Percentiles rank a stretch among this genome's conserved stretches.
Evolutionary conservation across 208 protist species (phyloP).

Genomic region (Acanthamoeba lenticulata): DNA sequence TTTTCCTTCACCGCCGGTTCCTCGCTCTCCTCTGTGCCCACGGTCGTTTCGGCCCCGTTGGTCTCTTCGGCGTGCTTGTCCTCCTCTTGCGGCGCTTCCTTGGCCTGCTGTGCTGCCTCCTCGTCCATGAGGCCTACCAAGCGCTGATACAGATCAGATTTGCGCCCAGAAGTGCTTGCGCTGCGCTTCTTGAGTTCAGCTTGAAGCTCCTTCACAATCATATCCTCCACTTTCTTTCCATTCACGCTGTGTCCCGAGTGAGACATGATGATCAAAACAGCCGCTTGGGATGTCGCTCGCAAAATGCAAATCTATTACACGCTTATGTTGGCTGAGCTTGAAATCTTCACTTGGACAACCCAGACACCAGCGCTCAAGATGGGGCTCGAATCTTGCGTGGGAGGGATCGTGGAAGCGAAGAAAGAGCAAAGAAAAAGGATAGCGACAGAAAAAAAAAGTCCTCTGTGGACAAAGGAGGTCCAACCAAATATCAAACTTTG

Average conservation of each 20-base stretch:
- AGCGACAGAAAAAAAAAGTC: no score
- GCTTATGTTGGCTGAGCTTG: no score
- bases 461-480: no score
- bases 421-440: neutral
- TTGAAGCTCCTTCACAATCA: conserved; percentile 59
- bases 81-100: neutral
- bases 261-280: neutral
- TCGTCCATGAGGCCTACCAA: neutral
- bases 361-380: no score
- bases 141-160: neutral
- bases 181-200: conserved; percentile 25
- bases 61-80: neutral
- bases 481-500: no score
- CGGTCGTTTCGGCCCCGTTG: neutral
- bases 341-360: no score
- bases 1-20: neutral
- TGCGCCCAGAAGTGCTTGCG: neutral
- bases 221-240: conserved; percentile 57
- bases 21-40: neutral
- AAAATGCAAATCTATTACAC: no score
- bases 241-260: conserved; percentile 17
- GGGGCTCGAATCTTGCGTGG: no score
- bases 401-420: neutral
- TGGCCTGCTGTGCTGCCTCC: neutral
- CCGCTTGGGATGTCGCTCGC: no score